Evolutionary conservation across 371 early-diverging fungal species (phyloP).

Genomic region (Apophysomyces elegans): DNA sequence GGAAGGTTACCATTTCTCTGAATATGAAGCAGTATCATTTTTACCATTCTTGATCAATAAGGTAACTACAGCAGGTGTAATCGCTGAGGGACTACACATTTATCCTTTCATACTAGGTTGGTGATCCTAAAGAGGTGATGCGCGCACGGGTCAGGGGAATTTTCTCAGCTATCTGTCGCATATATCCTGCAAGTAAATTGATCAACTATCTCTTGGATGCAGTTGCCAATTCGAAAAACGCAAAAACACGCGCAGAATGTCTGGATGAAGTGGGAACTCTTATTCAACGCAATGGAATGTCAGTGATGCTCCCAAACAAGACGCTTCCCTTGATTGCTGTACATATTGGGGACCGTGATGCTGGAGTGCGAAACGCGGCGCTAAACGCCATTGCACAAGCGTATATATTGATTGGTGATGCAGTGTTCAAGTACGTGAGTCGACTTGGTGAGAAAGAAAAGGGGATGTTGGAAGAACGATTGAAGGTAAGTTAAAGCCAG

Average conservation of each 20-base stretch:
- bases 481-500: conserved; percentile 56
- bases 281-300: conserved; percentile 76
- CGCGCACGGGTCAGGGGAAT: conserved; percentile 70
- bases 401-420: conserved; percentile 73
- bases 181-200: conserved; percentile 84
- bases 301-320: conserved; percentile 70
- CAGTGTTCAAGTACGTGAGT: conserved; percentile 74
- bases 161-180: conserved; percentile 61
- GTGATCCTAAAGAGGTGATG: conserved; percentile 85
- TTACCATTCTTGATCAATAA: conserved; percentile 80
- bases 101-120: conserved; percentile 41
- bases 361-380: conserved; percentile 80
- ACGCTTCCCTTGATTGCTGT: conserved; percentile 73
- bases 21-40: conserved; percentile 82
- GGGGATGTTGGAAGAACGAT: conserved; percentile 75
- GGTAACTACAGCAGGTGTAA: conserved; percentile 24
- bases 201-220: conserved; percentile 70
- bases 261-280: conserved; percentile 79
- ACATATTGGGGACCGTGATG: conserved; percentile 83
- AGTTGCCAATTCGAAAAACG: conserved; percentile 78
- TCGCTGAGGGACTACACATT: not conserved
- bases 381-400: conserved; percentile 75
- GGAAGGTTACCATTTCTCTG: conserved; percentile 62
- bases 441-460: conserved; percentile 81
- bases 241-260: conserved; percentile 82